Evolutionary conservation across 2,329 filamentous ascomycete genomes (phyloP).

Genomic region (Arthrobotrys iridis): DNA sequence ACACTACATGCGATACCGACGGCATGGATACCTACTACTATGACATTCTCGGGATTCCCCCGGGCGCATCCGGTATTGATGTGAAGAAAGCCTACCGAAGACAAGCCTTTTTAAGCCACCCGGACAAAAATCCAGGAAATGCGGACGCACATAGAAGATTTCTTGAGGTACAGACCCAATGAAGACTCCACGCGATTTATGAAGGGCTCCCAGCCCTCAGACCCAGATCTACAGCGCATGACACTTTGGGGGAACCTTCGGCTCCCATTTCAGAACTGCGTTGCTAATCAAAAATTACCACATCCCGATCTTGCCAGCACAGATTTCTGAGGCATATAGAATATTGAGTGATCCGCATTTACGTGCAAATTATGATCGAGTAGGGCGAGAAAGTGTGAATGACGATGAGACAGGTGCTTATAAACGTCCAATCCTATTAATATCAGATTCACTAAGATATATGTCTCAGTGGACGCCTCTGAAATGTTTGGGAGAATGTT

Average conservation of each 20-base stretch:
- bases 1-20: background rate
- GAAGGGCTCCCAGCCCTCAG: no score
- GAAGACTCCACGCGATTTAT: no score
- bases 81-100: conserved; percentile 38
- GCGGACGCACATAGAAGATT: conserved; percentile 23
- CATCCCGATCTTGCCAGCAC: background rate
- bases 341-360: conserved; percentile 26
- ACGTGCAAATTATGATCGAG: conserved; percentile 24
- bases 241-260: no score
- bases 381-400: conserved; percentile 24
- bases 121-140: conserved; percentile 37
- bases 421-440: background rate
- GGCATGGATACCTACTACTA: conserved; percentile 43
- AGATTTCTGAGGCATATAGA: conserved; percentile 37
- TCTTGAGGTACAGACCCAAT: conserved; percentile 19
- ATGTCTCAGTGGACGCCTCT: conserved; percentile 13
- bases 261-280: background rate
- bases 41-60: conserved; percentile 15
- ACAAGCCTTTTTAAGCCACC: conserved; percentile 34
- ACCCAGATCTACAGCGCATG: no score
- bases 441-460: background rate
- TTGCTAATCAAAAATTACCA: conserved; percentile 29
- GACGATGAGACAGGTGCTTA: conserved; percentile 19
- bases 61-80: conserved; percentile 26
- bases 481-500: conserved; percentile 42